Evolutionary conservation across 495 filamentous ascomycete genomes (phyloP).

Genomic region (Aspergillus nidulans): DNA sequence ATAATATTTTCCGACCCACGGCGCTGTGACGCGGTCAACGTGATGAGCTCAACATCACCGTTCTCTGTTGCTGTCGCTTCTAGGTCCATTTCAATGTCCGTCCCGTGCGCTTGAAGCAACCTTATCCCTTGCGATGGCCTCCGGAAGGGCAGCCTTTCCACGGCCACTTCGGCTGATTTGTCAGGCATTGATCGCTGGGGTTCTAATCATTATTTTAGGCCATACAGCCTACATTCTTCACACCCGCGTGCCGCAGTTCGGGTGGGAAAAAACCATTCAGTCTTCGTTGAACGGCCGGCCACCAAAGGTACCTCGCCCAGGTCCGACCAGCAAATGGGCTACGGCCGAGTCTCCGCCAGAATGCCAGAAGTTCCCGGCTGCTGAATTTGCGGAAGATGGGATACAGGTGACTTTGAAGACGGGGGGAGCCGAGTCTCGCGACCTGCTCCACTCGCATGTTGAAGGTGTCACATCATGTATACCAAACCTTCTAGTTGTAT

Average conservation of each 20-base stretch:
- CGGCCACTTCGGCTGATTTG: neutral
- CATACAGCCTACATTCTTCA: constrained; percentile 1
- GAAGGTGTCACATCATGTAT: constrained; percentile 36
- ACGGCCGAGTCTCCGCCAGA: neutral
- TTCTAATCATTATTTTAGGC: neutral
- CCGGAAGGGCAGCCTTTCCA: neutral
- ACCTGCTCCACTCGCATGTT: constrained; percentile 30
- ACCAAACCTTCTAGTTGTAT: constrained; percentile 39
- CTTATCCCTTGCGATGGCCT: neutral
- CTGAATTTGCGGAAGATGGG: constrained; percentile 7
- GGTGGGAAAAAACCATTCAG: neutral
- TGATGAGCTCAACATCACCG: neutral
- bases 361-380: neutral
- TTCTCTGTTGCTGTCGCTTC: neutral
- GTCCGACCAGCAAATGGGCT: neutral
- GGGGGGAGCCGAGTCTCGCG: constrained; percentile 29
- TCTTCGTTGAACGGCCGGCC: neutral
- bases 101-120: neutral
- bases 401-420: constrained; percentile 39
- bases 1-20: neutral
- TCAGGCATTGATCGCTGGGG: neutral
- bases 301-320: neutral
- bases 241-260: neutral
- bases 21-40: neutral
- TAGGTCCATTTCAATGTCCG: neutral